Conservation (phyloP, 2,329 filamentous ascomycete genomes). For the Paecilomyces sp. region DNA sequence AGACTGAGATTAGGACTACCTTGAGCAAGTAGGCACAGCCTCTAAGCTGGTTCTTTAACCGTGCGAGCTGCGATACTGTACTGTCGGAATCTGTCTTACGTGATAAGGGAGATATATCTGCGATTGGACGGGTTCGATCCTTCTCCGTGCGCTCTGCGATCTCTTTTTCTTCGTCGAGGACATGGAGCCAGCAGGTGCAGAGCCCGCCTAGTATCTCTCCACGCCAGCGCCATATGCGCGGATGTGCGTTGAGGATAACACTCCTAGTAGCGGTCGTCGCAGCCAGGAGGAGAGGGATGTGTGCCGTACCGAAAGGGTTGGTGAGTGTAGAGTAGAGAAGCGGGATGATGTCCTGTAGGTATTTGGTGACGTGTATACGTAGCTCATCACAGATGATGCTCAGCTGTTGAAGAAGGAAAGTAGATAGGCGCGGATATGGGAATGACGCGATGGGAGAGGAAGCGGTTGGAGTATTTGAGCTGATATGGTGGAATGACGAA, state of each 20-base stretch:
- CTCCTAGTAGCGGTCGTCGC: conserved; percentile 49
- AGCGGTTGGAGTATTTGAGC: conserved; percentile 36
- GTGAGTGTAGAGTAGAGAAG: conserved; percentile 58
- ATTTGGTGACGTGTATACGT: conserved; percentile 30
- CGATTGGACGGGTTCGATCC: neutral
- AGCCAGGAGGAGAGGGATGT: conserved; percentile 47
- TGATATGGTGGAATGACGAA: conserved; percentile 39
- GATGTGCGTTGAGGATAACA: conserved; percentile 61
- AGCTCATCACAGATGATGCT: conserved; percentile 20
- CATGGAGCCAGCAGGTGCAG: conserved; percentile 56
- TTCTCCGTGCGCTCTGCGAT: conserved; percentile 2
- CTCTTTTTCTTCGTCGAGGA: conserved; percentile 31
- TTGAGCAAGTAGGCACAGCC: conserved; percentile 21
- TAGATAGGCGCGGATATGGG: conserved; percentile 43
- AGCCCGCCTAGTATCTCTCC: conserved; percentile 59
- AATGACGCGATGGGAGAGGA: conserved; percentile 39
- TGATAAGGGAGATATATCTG: neutral
- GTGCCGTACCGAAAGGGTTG: conserved; percentile 59
- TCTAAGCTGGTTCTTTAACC: conserved; percentile 21
- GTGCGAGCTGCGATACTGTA: conserved; percentile 6
- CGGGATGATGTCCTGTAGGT: conserved; percentile 57
- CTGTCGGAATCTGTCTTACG: neutral
- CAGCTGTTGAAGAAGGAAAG: conserved; percentile 28
- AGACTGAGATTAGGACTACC: conserved; percentile 14
- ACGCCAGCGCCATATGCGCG: conserved; percentile 56